Base-by-base conservation (phyloP, 495 filamentous ascomycete species). In the Rhizodiscina lignyota region DNA sequence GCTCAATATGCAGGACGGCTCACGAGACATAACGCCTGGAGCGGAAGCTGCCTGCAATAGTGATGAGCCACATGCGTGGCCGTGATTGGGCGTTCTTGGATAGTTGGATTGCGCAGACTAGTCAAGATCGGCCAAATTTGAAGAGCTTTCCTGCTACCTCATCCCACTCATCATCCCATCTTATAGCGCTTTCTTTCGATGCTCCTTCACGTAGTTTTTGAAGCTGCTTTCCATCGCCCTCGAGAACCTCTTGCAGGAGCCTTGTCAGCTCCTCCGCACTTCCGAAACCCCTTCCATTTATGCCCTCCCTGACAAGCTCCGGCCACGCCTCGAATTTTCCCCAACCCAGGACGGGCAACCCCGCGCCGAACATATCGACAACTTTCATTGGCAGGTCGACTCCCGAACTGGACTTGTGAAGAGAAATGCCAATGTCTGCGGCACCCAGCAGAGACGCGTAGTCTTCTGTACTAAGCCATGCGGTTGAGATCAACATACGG, bases 381-480 rank as follows among this genome's bases (percentile, higher is more conserved):
- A 99, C 86, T 58, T 99, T 99, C 89, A 99, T 99, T 0, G 89
- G 89, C 17, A 99, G 58, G 58, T 99, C 89, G 0, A 99, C 83
- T 2, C 89, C 89, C 30, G 83, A 92, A 44, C 78, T 86, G 43
- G 82, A 91, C 36, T 70, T 91, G 55, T 99, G 89, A 32, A 99
- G 62, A 46, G 81, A 89, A 13, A 99, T 70, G 2, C 89, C 89
- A 8, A 96, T 54, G 39, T 94, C 89, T 13, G 89, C 87, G 29
- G 76, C 77, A 19, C 75, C 83, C n/a, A 99, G 66, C 10, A 96
- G 66, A 3, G 56, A 64, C 1, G 89, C 87, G 53, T 99, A 99
- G 49, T 93, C 83, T 19, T 66, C 59, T 4, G 79, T 73, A 22
- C 67, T 74, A 4, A 96, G 63, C 76, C 87, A 99, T 2, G 83